Evolutionary conservation across 1,284 basidiomycete genomes (phyloP).

Genomic region (Singerocomus inundabilis): DNA sequence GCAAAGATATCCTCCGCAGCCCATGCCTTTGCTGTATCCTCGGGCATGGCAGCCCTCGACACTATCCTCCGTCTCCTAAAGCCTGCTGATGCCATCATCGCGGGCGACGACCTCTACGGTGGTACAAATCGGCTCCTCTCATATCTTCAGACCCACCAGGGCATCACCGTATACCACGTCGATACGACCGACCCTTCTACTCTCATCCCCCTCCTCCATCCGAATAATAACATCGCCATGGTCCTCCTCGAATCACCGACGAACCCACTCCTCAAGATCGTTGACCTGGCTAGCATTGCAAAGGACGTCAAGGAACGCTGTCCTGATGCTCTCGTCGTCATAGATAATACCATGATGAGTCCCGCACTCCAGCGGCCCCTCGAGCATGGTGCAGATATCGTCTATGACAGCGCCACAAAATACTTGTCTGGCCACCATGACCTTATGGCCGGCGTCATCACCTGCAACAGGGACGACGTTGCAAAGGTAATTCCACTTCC

Average conservation of each 20-base stretch:
- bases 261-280: conserved; percentile 96
- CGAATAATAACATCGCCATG: conserved; percentile 77
- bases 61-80: conserved; percentile 93
- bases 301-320: conserved; percentile 79
- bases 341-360: conserved; percentile 99
- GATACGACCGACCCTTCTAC: conserved; percentile 82
- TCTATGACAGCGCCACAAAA: conserved; percentile 98
- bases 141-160: conserved; percentile 87
- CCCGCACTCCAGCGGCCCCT: conserved; percentile 96
- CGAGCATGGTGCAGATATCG: conserved; percentile 94
- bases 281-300: conserved; percentile 83
- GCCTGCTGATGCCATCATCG: conserved; percentile 92
- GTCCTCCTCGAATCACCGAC: conserved; percentile 97
- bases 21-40: conserved; percentile 89
- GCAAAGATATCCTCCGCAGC: conserved; percentile 90
- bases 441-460: conserved; percentile 95
- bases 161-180: conserved; percentile 90
- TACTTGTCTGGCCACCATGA: conserved; percentile 99
- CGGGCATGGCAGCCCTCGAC: conserved; percentile 98
- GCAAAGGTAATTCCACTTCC: conserved; percentile 60
- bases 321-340: conserved; percentile 83
- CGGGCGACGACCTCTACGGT: conserved; percentile 97
- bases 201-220: conserved; percentile 63
- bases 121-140: conserved; percentile 94
- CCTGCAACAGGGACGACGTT: conserved; percentile 89